Evolutionary conservation across 805 yeast species (phyloP), one percentile per base, ranked within the genome.

Genomic region (Sugiyamaella valdiviana): DNA sequence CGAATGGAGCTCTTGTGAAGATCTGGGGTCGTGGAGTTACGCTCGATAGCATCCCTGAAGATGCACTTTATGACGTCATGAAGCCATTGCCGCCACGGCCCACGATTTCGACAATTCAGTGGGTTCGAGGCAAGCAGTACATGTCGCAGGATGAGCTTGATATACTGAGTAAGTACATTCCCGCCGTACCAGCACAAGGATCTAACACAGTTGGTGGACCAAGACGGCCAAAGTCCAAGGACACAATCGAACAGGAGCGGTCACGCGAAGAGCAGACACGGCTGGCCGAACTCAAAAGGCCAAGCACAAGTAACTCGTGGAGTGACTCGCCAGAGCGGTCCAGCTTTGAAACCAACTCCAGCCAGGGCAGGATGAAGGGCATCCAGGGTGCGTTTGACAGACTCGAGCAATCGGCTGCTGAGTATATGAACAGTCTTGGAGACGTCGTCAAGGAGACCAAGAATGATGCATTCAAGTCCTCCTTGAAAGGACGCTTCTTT

Each of bases 81-180:
- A 73, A 84, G 40, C 68, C 75, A 5, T 76, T 83, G 17, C 95
- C 96, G 1, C 77, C 79, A 26, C 74, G 98, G 42, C 99, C 99
- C 2, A 73, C 78, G 3, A 79, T 86, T 5, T 79, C 88, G 35
- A 77, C 93, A 0, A 70, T 85, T 39, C 91, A 83, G 63, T 85
- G 96, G 93, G 86, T 93, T 5, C 79, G 83, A 55, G 96, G 96
- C 2, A 69, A 83, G 0, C 78, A 79, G 16, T 73, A 75, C 52
- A 74, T 83, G n/a, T 69, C 80, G 1, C 63, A 75, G 19, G 72
- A 74, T 1, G 95, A 86, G 52, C 70, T 93, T 45, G 82, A 84
- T 50, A 47, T 60, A 10, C 60, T 87, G 39, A 73, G 51, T 48
- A 43, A 37, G 50, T 36, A 4, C 6, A 6, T 4, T n/a, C n/a